A percentile compares a stretch with the other conserved stretches of the same genome.
Conservation (phyloP, 805 yeast species). For the Brettanomyces custersianus region DNA sequence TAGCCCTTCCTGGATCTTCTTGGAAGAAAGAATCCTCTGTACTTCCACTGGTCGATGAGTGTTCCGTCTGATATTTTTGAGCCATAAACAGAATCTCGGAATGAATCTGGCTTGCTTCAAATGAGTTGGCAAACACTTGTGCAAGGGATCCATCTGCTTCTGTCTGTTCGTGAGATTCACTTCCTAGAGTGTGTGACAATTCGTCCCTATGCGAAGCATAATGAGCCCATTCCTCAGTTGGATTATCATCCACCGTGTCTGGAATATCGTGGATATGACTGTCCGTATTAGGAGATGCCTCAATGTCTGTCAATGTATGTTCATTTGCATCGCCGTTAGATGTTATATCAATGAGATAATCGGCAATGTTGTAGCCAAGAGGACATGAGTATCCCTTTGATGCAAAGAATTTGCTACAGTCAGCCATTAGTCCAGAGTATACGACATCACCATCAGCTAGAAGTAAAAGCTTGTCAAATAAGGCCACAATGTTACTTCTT, state of each 20-base stretch:
- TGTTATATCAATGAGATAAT: conserved; percentile 84
- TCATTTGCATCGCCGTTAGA: conserved; percentile 38
- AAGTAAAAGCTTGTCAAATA: conserved; percentile 75
- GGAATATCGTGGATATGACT: conserved; percentile 18
- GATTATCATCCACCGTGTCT: conserved; percentile 31
- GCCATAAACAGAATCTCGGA: conserved; percentile 26
- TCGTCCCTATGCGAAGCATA: conserved; percentile 76
- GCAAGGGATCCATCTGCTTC: conserved; percentile 5
- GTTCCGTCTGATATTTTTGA: conserved; percentile 8
- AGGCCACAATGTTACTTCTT: conserved; percentile 85
- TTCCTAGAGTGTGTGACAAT: conserved; percentile 25
- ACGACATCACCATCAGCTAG: conserved; percentile 80
- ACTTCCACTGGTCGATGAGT: conserved; percentile 3
- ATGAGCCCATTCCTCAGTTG: conserved; percentile 81
- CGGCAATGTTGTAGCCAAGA: conserved; percentile 86
- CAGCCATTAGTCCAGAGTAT: conserved; percentile 77
- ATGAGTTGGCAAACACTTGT: conserved; percentile 23
- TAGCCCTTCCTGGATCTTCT: conserved; percentile 25
- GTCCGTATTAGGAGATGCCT: conserved; percentile 8
- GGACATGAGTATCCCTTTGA: conserved; percentile 79
- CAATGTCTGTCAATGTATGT: background rate
- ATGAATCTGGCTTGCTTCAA: conserved; percentile 31
- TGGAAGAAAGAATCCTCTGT: conserved; percentile 20
- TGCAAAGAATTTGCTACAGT: conserved; percentile 67
- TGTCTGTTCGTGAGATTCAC: background rate